Base-by-base conservation (phyloP, 257 asterid species). In the Solanum paucissectum region DNA sequence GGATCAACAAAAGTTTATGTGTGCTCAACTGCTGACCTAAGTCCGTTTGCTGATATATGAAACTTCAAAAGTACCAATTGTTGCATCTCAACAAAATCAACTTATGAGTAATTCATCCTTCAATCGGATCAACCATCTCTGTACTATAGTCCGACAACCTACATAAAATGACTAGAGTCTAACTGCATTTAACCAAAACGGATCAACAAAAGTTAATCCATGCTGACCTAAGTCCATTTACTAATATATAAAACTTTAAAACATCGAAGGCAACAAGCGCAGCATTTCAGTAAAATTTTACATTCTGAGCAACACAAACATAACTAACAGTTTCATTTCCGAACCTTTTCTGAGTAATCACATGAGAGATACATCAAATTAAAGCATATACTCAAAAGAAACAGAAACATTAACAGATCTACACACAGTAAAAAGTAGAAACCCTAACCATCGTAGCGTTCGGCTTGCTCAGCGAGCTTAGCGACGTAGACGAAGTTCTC, bases 381-480 rank as follows among this genome's bases (percentile, higher is more conserved):
- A 9, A 49, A 29, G 69, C 69, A 49, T 82, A 18, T 49, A 82
- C 52, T 44, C 27, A 44, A 82, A 82, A 49, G 16, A 27, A 5
- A 49, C n/a, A 79, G 9, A 49, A 49, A 82, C 29, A 82, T 10
- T 6, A 82, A 46, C 13, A 81, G 68, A 64, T 85, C 37, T 14
- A 84, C 5, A 64, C 37, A 84, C 25, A 62, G 2, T 6, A 16
- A 8, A 40, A 64, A 23, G 79, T 5, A 42, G 86, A 85, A 85
- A 89, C 74, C 68, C 68, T 86, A 89, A 91, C 93, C 93, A 72
- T 91, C 92, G 40, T 91, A 91, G 14, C 93, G 90, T 42, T 89
- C 92, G 46, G 91, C 92, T 84, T 89, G 92, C 87, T 91, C 92
- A 79, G 91, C 91, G 34, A 91, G 91, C 86, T 87, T 91, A 83